Evolutionary conservation across 306 rosid species (phyloP).

Genomic region (Inga leiocalycina): DNA sequence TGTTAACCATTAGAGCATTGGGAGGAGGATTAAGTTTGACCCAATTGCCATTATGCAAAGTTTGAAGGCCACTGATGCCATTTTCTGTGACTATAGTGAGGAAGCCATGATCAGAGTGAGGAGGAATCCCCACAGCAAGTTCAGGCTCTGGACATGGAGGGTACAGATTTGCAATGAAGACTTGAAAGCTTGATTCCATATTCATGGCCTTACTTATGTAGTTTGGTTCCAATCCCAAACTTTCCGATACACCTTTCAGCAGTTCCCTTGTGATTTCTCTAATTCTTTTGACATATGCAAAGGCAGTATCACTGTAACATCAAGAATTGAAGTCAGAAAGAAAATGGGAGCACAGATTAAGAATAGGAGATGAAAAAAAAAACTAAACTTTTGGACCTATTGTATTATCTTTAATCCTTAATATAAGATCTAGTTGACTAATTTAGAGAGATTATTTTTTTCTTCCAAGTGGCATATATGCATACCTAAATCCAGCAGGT

Average conservation of each 20-base stretch:
- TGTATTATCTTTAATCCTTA: no score
- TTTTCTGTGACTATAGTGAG: conserved; percentile 28
- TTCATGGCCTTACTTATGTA: conserved; percentile 29
- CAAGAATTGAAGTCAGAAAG: background rate
- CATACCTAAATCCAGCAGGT: conserved; percentile 45
- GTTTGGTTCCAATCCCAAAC: conserved; percentile 32
- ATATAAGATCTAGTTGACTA: no score
- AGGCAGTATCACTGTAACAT: background rate
- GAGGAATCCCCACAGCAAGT: conserved; percentile 31
- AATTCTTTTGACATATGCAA: background rate
- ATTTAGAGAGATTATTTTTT: no score
- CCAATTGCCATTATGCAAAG: conserved; percentile 34
- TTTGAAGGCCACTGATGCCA: conserved; percentile 37
- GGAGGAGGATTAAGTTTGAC: conserved; percentile 16
- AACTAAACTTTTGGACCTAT: background rate
- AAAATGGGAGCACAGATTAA: background rate
- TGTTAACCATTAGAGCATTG: conserved; percentile 32
- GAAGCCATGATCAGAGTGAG: conserved; percentile 35
- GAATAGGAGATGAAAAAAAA: background rate
- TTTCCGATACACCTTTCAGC: background rate
- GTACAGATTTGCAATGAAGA: conserved; percentile 19
- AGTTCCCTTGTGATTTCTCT: background rate
- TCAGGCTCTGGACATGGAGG: conserved; percentile 44
- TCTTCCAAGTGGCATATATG: background rate
- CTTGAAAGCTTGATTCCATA: conserved; percentile 27